A percentile compares a stretch with the other conserved stretches of the same genome.
Evolutionary conservation across 2,329 filamentous ascomycete species (phyloP).

Genomic region (Fusarium chlamydosporum): DNA sequence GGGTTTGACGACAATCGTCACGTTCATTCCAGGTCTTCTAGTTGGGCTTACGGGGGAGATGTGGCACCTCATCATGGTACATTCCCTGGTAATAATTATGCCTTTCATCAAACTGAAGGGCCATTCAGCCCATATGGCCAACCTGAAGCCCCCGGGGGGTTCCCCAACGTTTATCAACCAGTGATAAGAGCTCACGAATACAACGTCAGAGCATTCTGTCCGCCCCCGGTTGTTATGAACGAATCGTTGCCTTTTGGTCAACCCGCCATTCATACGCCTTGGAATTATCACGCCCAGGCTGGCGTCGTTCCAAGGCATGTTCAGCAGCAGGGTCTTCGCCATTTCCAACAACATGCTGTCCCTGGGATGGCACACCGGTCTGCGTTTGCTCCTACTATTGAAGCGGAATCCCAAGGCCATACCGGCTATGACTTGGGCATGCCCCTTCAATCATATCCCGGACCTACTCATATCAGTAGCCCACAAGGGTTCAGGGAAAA

Average conservation of each 20-base stretch:
- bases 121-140: slow-evolving; percentile 36
- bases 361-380: slow-evolving; percentile 26
- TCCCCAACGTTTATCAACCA: slow-evolving; percentile 51
- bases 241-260: slow-evolving; percentile 54
- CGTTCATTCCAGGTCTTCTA: slow-evolving; percentile 21
- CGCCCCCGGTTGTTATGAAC: slow-evolving; percentile 53
- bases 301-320: slow-evolving; percentile 25
- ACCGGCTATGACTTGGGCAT: slow-evolving; percentile 15
- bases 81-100: slow-evolving; percentile 34
- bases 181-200: slow-evolving; percentile 56
- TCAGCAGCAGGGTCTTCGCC: slow-evolving; percentile 32
- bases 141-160: slow-evolving; percentile 35
- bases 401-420: slow-evolving; percentile 28
- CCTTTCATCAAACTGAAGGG: slow-evolving; percentile 28
- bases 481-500: slow-evolving; percentile 73
- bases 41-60: slow-evolving; percentile 40
- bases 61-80: slow-evolving; percentile 27
- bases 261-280: slow-evolving; percentile 45
- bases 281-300: slow-evolving; percentile 37
- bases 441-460: slow-evolving; percentile 21
- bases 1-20: slow-evolving; percentile 36
- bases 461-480: slow-evolving; percentile 23
- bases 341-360: slow-evolving; percentile 24
- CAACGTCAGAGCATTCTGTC: slow-evolving; percentile 58
- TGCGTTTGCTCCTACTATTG: slow-evolving; percentile 28